phyloP scores from a whole-genome alignment of 164 flowering plant species.

The Kingdonia uniflora region DNA sequence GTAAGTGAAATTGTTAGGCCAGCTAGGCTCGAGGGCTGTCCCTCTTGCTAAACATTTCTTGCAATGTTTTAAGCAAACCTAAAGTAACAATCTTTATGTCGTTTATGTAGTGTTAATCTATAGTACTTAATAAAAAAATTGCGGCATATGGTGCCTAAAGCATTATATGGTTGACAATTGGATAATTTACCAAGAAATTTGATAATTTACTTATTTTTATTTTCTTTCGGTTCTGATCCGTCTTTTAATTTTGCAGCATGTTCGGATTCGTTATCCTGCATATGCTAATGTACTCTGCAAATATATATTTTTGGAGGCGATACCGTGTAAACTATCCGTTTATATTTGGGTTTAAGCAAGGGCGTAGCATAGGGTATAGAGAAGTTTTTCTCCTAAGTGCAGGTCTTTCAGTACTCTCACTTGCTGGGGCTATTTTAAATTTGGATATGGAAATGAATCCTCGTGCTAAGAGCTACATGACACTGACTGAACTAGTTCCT shows the following conservation, averaged over 20 bases:
- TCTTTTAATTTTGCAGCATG: constrained; percentile 34
- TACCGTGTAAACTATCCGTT: constrained; percentile 56
- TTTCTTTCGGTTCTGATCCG: too few relatives aligned
- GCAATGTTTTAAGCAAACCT: too few relatives aligned
- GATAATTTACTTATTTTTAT: too few relatives aligned
- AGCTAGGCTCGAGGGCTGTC: too few relatives aligned
- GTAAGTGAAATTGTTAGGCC: too few relatives aligned
- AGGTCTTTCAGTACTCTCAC: constrained; percentile 31
- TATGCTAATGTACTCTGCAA: constrained; percentile 46
- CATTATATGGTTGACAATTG: too few relatives aligned
- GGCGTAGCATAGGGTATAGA: constrained; percentile 46
- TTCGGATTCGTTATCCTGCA: constrained; percentile 56
- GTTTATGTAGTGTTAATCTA: too few relatives aligned
- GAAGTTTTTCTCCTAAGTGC: constrained; percentile 40
- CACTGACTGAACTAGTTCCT: constrained; percentile 41
- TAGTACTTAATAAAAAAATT: too few relatives aligned
- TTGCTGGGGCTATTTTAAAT: constrained; percentile 37
- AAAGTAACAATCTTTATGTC: too few relatives aligned
- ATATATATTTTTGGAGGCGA: constrained; percentile 50
- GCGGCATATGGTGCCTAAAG: too few relatives aligned
- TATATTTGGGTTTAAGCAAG: constrained; percentile 65
- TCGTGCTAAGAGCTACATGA: constrained; percentile 23
- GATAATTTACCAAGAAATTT: too few relatives aligned
- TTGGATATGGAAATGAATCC: constrained; percentile 51
- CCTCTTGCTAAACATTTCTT: too few relatives aligned